A percentile compares a stretch with the other conserved stretches of the same genome.
These are phyloP conservation scores for Epithemia pelagica DNA, from an alignment of 108 stramenopile genomes.

Conservation along the genomic window DNA sequence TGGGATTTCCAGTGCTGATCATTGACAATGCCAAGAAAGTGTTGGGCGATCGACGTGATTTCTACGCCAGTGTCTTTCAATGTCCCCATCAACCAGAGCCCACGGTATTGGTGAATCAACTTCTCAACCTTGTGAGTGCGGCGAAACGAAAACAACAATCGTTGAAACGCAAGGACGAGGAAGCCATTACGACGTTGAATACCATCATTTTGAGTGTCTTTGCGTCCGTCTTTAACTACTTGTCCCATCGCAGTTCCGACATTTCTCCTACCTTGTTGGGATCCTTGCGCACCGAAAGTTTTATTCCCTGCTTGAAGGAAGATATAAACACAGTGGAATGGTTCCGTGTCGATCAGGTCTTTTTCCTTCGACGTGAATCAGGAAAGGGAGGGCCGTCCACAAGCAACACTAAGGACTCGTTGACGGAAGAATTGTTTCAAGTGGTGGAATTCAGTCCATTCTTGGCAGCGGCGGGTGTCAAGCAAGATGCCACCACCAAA, in stretches of 20 bases:
- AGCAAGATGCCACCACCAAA: conserved; percentile 39
- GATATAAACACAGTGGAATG: conserved; percentile 34
- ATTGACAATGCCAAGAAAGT: conserved; percentile 46
- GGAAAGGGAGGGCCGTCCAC: too few species aligned
- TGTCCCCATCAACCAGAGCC: conserved; percentile 43
- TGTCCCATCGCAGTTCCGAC: conserved; percentile 50
- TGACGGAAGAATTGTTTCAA: conserved; percentile 35
- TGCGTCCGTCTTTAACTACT: conserved; percentile 22
- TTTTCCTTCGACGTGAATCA: conserved; percentile 34
- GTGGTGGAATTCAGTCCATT: conserved; percentile 48
- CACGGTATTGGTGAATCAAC: conserved; percentile 34
- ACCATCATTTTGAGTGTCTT: too few species aligned
- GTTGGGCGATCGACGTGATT: conserved; percentile 27
- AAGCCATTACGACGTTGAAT: too few species aligned
- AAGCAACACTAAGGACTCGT: conserved; percentile 15
- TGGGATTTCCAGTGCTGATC: conserved; percentile 64
- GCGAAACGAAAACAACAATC: too few species aligned
- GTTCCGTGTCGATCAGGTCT: conserved; percentile 49
- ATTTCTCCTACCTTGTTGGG: conserved; percentile 24
- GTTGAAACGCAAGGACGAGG: too few species aligned
- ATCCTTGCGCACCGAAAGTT: conserved; percentile 26
- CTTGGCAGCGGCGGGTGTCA: conserved; percentile 34
- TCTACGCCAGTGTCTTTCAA: conserved; percentile 43
- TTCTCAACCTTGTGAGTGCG: conserved; percentile 32
- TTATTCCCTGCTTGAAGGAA: conserved; percentile 49